Percentiles rank a stretch among this genome's conserved stretches.
Conservation (phyloP, 1,139 yeast genomes). For the Geotrichum candidum region DNA sequence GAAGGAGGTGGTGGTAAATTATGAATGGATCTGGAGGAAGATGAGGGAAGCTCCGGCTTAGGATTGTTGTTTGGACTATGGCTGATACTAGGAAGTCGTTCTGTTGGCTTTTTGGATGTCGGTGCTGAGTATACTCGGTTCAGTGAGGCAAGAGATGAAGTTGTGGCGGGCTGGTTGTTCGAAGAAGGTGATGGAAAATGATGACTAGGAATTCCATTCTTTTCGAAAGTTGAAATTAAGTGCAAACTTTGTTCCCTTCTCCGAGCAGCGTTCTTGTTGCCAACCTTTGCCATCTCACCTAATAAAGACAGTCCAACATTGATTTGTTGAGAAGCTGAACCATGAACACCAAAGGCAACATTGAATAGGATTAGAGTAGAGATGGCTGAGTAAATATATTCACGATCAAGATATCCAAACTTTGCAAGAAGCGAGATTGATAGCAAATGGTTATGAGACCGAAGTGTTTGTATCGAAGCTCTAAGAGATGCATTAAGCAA, state of each 20-base stretch:
- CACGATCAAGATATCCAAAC: slow-evolving; percentile 87
- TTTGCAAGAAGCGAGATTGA: slow-evolving; percentile 46
- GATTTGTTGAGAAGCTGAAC: slow-evolving; percentile 63
- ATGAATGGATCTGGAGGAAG: neutral
- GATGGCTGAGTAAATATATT: slow-evolving; percentile 73
- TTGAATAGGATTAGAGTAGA: slow-evolving; percentile 70
- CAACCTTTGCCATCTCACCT: slow-evolving; percentile 67
- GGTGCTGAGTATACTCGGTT: neutral
- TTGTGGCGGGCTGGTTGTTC: neutral
- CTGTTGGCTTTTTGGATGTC: neutral
- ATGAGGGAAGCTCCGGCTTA: neutral
- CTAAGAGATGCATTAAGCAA: slow-evolving; percentile 75
- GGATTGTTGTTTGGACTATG: neutral
- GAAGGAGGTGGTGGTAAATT: slow-evolving; percentile 3
- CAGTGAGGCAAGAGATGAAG: neutral
- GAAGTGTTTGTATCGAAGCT: slow-evolving; percentile 73
- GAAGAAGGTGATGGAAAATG: neutral
- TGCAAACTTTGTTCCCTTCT: slow-evolving; percentile 20
- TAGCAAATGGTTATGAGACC: slow-evolving; percentile 48
- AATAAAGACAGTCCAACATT: slow-evolving; percentile 69
- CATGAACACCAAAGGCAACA: slow-evolving; percentile 79
- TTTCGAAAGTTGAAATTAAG: slow-evolving; percentile 21
- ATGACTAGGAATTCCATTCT: slow-evolving; percentile 10
- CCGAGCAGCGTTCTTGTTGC: slow-evolving; percentile 54
- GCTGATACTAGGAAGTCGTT: slow-evolving; percentile 10